phyloP scores from a whole-genome alignment of 2,329 filamentous ascomycete genomes.

The Ophiocordyceps sinensis region DNA sequence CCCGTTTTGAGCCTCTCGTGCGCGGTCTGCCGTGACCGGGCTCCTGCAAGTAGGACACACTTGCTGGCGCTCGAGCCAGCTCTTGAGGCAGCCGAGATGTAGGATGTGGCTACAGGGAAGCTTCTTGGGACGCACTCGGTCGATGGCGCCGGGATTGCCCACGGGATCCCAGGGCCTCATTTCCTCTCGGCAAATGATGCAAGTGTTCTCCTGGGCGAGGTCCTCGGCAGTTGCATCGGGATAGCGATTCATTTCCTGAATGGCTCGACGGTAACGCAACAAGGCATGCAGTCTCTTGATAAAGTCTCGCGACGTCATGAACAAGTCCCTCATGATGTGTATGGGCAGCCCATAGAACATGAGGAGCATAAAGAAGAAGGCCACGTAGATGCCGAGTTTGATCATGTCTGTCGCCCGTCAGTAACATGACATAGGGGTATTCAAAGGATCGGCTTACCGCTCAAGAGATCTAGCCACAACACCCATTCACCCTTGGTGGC shows the following conservation, averaged over 20 bases:
- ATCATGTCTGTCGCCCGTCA: slow-evolving; percentile 51
- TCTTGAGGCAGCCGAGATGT: slow-evolving; percentile 86
- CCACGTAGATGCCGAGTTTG: slow-evolving; percentile 76
- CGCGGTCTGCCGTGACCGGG: slow-evolving; percentile 40
- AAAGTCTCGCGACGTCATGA: slow-evolving; percentile 87
- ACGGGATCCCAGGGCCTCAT: slow-evolving; percentile 66
- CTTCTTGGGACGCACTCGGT: slow-evolving; percentile 83
- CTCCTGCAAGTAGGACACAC: slow-evolving; percentile 90
- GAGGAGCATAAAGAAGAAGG: slow-evolving; percentile 87
- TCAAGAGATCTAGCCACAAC: slow-evolving; percentile 72
- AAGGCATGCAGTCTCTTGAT: slow-evolving; percentile 80
- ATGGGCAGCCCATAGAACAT: slow-evolving; percentile 92
- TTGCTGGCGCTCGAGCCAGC: slow-evolving; percentile 94
- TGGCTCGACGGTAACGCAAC: slow-evolving; percentile 77
- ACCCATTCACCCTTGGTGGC: slow-evolving; percentile 90
- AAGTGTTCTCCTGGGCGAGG: slow-evolving; percentile 74
- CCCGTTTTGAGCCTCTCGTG: slow-evolving; percentile 12
- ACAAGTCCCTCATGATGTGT: slow-evolving; percentile 90
- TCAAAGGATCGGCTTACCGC: slow-evolving; percentile 40
- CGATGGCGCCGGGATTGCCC: slow-evolving; percentile 53
- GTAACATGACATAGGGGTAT: slow-evolving; percentile 5
- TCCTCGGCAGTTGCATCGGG: slow-evolving; percentile 84
- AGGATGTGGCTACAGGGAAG: slow-evolving; percentile 91
- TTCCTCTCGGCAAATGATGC: slow-evolving; percentile 93
- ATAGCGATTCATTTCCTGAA: slow-evolving; percentile 88